Percentiles rank a stretch among this genome's conserved stretches.
These are phyloP conservation scores for Escallonia herrerae DNA, from an alignment of 129 eudicot species.

Conservation along the genomic window DNA sequence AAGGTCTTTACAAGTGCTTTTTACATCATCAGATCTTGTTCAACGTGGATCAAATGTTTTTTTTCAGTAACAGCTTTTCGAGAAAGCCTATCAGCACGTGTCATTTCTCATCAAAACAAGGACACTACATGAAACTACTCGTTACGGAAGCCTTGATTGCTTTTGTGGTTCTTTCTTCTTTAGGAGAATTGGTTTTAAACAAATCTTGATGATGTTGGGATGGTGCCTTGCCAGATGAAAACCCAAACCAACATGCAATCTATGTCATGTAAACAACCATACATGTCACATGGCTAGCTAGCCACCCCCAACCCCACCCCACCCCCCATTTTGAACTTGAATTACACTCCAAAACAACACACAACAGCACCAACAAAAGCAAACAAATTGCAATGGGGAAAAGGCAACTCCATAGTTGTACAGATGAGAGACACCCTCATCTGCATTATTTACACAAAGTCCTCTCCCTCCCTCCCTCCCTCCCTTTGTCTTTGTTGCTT, in stretches of 20 bases:
- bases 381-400: not conserved
- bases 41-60: no score
- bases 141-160: no score
- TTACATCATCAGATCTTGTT: no score
- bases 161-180: no score
- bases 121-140: no score
- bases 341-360: not conserved
- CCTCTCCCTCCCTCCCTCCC: not conserved
- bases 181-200: constrained; percentile 6
- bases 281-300: constrained; percentile 15
- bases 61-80: no score
- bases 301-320: not conserved
- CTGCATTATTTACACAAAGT: not conserved
- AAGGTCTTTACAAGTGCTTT: no score
- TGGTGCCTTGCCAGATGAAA: constrained; percentile 13
- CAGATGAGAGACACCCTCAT: constrained; percentile 6
- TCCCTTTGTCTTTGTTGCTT: not conserved
- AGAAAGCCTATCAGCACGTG: no score
- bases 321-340: not conserved
- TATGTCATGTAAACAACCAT: constrained; percentile 14
- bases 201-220: constrained; percentile 1
- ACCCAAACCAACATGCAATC: constrained; percentile 2
- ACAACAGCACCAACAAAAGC: not conserved
- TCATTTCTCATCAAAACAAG: no score
- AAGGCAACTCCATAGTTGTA: not conserved